Base-by-base conservation (phyloP, 31 red algal genomes). In the Pterothamnion heteromorphum region DNA sequence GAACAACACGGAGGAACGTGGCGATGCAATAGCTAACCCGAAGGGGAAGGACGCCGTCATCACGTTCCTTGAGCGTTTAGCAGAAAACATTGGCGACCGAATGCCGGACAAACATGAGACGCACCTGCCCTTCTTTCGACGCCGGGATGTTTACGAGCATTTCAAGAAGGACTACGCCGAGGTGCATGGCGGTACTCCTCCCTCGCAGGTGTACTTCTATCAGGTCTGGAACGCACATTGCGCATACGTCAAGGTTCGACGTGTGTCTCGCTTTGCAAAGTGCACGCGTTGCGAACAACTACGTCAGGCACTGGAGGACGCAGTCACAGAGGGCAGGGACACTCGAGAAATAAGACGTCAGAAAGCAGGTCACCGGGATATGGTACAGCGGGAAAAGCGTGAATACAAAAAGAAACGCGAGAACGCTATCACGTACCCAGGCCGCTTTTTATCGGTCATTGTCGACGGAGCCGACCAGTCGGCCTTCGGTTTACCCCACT, bases 391-490 rank as follows among this genome's bases (percentile, higher is more conserved):
- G 1, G 57, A 90, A 3, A 2, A 0, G 1, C 3, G 18, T 4
- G 88, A 26, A 9, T 90, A 74, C 21, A 34, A 14, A 5, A 3
- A 26, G 1, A 51, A 1, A 28, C 24, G 23, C 5, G 38, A 74
- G 1, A 0, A 72, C 14, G 4, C 44, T 58, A 34, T 90, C 4
- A 14, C 0, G 2, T 28, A 36, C 76, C 57, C 88, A 0, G 2
- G 23, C 3, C 14, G 23, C 4, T 0, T 9, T 0, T 74, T 20
- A 1, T 90, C 88, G 0, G 0, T 90, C 36, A 90, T 90, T 36
- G 57, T 90, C 1, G 88, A 90, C 27, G 57, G 57, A 20, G 88
- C 88, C 4, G 88, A 90, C 44, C 57, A 90, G 0, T 35, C 44
- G 2, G 43, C 88, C 9, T 74, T 72, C 36, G 57, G 88, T 21